Base-by-base conservation (phyloP, 1,284 basidiomycete species). In the Cryptococcus depauperatus region DNA sequence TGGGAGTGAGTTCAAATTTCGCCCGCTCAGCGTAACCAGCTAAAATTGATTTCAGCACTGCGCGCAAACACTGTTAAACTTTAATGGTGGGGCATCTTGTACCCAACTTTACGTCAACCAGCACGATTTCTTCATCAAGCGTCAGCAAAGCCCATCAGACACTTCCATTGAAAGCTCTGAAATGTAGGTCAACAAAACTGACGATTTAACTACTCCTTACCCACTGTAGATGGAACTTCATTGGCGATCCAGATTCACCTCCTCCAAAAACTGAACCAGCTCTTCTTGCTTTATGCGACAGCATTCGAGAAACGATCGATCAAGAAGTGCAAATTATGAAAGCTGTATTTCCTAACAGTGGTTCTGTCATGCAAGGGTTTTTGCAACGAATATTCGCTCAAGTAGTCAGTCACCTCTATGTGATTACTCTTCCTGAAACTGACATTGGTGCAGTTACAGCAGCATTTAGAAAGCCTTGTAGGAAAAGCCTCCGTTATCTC, bases 91-190 rank as follows among this genome's bases (percentile, higher is more conserved):
- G 9, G 78, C 84, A 30, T 92, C 89, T 4, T 98, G 93, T 64
- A 87, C 98, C 5, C 92, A 97, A 70, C 89, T 98, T 25, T 99
- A 98, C 64, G 95, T 99, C 52, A 99, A 98, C 61, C 95, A 98
- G 69, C 95, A 98, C 64, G 95, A 98, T 68, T 97, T 97, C 74
- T 97, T 97, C 75, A 95, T 96, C 65, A 74, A 75, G 50, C 93
- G 95, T 63, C 80, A 84, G 45, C 64, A 75, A 9, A 51, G 73
- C 28, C 73, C 74, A 30, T 66, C 69, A 18, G 68, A 68, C 4
- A 49, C 55, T 0, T 29, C 35, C 16, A 19, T 27, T 4, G 21
- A 13, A 5, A 29, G 29, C 29, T 10, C n/a, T 30, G 29, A 30
- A 11, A 30, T 30, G 29, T 30, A 30, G 40, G 16, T 44, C 7